Percentiles rank a stretch among this genome's conserved stretches.
Conservation (phyloP, 2,329 filamentous ascomycete species). For the Chrysoporthe puriensis region DNA sequence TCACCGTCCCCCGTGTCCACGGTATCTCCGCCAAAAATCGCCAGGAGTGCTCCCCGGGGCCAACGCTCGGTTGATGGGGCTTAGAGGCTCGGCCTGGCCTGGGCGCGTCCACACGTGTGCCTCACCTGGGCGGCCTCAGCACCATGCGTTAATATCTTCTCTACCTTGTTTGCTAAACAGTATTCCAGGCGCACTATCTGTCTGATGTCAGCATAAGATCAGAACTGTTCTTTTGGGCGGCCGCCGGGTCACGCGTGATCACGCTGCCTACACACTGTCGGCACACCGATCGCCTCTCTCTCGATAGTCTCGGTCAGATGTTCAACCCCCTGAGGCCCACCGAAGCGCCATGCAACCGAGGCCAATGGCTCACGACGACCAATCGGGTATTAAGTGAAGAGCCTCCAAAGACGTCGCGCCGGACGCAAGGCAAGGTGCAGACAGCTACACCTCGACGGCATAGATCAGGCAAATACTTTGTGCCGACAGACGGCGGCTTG, state of each 20-base stretch:
- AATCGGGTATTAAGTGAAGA: not conserved
- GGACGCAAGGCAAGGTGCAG: not conserved
- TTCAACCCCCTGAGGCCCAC: not conserved
- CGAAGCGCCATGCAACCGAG: slow-evolving; percentile 5
- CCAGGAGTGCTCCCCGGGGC: not conserved
- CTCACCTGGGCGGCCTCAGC: not conserved
- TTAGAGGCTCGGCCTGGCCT: not conserved
- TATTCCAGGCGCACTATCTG: not conserved
- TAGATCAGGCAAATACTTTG: not conserved
- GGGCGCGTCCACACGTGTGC: not conserved
- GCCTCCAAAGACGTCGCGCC: not conserved
- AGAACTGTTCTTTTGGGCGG: not conserved
- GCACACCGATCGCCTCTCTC: not conserved
- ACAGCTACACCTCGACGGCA: not conserved
- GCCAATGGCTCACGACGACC: not conserved
- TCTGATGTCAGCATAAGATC: slow-evolving; percentile 9
- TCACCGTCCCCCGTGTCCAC: not conserved
- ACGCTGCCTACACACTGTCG: not conserved
- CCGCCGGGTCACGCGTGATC: not conserved
- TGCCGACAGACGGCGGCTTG: not conserved
- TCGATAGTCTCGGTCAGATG: slow-evolving; percentile 3
- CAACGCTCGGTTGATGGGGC: not conserved
- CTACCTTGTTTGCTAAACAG: not conserved
- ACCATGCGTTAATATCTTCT: not conserved
- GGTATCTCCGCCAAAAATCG: not conserved